Evolutionary conservation across 345 rosid genomes (phyloP), one percentile per base, ranked within the genome.

Genomic region (Citrus australasica): DNA sequence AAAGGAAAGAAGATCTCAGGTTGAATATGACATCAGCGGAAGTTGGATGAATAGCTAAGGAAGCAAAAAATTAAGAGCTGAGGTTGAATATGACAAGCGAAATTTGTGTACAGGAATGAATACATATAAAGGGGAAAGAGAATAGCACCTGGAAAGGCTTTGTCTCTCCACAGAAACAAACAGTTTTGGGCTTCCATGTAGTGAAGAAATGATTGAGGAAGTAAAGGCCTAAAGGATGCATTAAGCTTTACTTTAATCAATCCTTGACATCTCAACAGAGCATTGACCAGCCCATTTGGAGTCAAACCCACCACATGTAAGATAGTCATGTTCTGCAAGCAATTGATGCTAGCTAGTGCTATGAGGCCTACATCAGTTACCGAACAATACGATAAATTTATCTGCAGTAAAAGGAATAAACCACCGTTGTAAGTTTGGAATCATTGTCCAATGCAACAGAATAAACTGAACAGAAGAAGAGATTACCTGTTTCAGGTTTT

Each of bases 211-310:
- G 67, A 80, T 24, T 61, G 87, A 1, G 89, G 86, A 24, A 91
- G 83, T 74, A 82, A 58, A 7, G 70, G 22, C 78, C 85, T 89
- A 69, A 89, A 89, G 7, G 82, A 78, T 28, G 85, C 70, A 71
- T 91, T 91, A 28, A 91, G 92, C 73, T 91, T 91, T 83, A 89
- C 92, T 79, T 91, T 91, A 22, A 83, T 83, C 60, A 91, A 82
- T 25, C 89, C 95, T 76, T 87, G 82, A 40, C 92, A 89, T 9
- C 90, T 87, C 74, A 87, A 80, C 74, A 91, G 77, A 37, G 90
- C 91, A 64, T 90, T 86, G 5, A 88, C 88, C 78, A 91, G 70
- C 63, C 95, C 95, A 24, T 75, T 53, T 9, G 91, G 84, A 38
- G 89, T 86, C 85, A 91, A 82, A 58, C 91, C 89, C 67, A 86